phyloP scores from a whole-genome alignment of 768 basidiomycete genomes.

The Dacryopinax spathularia region DNA sequence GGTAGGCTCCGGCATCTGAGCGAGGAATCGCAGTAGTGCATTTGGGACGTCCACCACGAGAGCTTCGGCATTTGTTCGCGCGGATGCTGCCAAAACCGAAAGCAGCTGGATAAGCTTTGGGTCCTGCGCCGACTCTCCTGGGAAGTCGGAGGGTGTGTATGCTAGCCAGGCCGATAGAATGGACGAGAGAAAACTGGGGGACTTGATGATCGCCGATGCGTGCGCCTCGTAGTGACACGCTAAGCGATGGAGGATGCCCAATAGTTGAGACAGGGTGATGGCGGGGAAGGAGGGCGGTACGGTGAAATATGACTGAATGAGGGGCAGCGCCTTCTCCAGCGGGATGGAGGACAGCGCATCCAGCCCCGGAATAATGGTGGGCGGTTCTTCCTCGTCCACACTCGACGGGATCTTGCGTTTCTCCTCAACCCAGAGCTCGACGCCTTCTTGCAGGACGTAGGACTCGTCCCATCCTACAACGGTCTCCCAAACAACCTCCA shows the following conservation, averaged over 20 bases:
- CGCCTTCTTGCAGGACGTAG: constrained; percentile 24
- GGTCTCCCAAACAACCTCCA: constrained; percentile 62
- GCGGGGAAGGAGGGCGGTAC: constrained; percentile 31
- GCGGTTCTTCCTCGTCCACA: neutral
- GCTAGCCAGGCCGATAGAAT: neutral
- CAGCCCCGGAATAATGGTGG: neutral
- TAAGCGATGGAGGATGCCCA: constrained; percentile 46
- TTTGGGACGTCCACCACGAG: constrained; percentile 42
- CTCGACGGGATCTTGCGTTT: neutral
- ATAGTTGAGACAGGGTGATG: constrained; percentile 40
- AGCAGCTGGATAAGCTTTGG: constrained; percentile 34
- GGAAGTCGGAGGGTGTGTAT: neutral
- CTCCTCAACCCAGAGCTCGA: constrained; percentile 33
- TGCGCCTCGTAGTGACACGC: constrained; percentile 31
- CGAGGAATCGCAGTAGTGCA: constrained; percentile 57
- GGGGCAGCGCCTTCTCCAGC: constrained; percentile 37
- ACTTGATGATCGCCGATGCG: neutral
- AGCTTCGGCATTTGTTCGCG: constrained; percentile 49
- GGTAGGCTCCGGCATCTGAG: constrained; percentile 34
- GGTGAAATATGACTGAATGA: constrained; percentile 29
- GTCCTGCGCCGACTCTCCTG: neutral
- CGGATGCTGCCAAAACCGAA: constrained; percentile 42
- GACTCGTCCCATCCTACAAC: constrained; percentile 46
- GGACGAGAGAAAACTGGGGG: neutral
- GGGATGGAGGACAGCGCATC: constrained; percentile 26